Conservation (phyloP, 2,329 filamentous ascomycete genomes). For the Ophiosphaerella narmari region DNA sequence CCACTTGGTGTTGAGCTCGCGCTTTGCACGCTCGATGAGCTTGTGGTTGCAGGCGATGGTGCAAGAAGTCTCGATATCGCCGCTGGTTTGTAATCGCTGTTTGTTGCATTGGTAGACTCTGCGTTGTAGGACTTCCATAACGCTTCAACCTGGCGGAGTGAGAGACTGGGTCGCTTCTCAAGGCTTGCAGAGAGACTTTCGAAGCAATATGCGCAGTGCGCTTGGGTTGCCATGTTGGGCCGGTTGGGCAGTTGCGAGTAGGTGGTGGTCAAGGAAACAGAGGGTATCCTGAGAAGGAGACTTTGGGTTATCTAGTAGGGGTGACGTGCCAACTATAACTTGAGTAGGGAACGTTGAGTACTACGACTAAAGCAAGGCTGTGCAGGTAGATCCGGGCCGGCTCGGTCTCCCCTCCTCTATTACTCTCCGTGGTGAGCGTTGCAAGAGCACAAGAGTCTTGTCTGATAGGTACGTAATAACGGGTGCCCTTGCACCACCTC, state of each 20-base stretch:
- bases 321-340: not conserved
- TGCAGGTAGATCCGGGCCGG: conserved; percentile 3
- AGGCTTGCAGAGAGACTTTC: conserved; percentile 80
- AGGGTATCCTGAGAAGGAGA: too few species aligned
- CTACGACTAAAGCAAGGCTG: not conserved
- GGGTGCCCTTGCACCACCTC: conserved; percentile 33
- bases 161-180: conserved; percentile 68
- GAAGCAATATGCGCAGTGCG: conserved; percentile 93
- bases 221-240: conserved; percentile 73
- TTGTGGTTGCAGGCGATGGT: conserved; percentile 47
- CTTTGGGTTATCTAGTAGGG: not conserved
- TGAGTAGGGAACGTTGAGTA: not conserved
- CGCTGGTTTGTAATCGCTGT: conserved; percentile 43
- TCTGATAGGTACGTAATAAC: conserved; percentile 6
- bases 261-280: too few species aligned
- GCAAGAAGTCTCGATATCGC: conserved; percentile 53
- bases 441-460: conserved; percentile 35
- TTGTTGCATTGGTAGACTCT: conserved; percentile 23
- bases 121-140: conserved; percentile 64
- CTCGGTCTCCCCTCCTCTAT: conserved; percentile 2
- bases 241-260: not conserved
- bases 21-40: conserved; percentile 55
- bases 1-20: conserved; percentile 53
- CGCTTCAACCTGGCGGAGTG: conserved; percentile 70
- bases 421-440: conserved; percentile 23